A percentile compares a stretch with the other conserved stretches of the same genome.
Conservation (phyloP, 2,329 filamentous ascomycete species). For the Colletotrichum sansevieriae region DNA sequence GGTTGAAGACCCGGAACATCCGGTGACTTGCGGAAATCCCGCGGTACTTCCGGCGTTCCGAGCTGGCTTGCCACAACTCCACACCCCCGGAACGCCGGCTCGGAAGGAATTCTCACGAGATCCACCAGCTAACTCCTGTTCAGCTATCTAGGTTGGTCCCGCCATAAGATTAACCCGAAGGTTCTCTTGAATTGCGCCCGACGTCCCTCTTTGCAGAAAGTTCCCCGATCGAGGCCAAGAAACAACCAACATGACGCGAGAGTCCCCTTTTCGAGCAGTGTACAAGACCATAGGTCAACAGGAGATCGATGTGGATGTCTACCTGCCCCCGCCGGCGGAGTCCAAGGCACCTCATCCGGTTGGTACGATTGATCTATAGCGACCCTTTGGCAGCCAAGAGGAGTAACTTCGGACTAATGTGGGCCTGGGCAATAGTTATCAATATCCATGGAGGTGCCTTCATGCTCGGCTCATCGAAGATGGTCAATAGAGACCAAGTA, state of each 20-base stretch:
- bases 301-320: constrained; percentile 49
- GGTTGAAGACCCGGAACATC: neutral
- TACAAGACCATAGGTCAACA: constrained; percentile 48
- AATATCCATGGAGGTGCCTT: constrained; percentile 59
- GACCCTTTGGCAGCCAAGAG: neutral
- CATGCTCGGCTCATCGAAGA: constrained; percentile 55
- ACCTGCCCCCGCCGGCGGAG: constrained; percentile 43
- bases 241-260: constrained; percentile 38
- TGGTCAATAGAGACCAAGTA: constrained; percentile 55
- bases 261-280: constrained; percentile 43
- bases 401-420: constrained; percentile 12
- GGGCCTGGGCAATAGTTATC: constrained; percentile 49
- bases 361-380: constrained; percentile 12
- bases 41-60: constrained; percentile 9
- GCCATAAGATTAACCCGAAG: constrained; percentile 25
- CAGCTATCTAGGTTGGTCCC: constrained; percentile 34
- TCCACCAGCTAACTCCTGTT: neutral
- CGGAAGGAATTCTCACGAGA: constrained; percentile 19
- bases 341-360: constrained; percentile 22
- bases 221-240: constrained; percentile 7
- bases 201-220: neutral
- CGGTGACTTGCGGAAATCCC: neutral
- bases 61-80: constrained; percentile 15
- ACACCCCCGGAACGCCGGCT: constrained; percentile 23
- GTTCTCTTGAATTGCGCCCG: neutral